Evolutionary conservation across 2,329 filamentous ascomycete species (phyloP), one percentile per base, ranked within the genome.

Genomic region (Fusarium sambucinum): DNA sequence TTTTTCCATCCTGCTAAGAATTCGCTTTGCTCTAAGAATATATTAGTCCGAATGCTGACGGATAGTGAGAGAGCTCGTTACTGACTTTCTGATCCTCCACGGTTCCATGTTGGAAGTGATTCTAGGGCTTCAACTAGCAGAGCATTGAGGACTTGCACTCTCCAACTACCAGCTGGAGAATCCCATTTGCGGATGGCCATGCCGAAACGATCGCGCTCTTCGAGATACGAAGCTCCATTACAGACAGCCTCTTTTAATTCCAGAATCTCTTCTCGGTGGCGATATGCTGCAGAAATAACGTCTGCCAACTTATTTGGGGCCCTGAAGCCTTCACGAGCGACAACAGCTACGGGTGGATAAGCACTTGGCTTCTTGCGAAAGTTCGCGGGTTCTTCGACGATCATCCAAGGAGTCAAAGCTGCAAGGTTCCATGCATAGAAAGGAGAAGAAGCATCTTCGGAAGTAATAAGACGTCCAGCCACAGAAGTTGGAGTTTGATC

Each of bases 101-200:
- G 52, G 4, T 78, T 71, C 53, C 80, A 81, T 8, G 70, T 78
- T 66, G 69, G 77, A 70, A 77, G 71, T 32, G 67, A 73, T 48
- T 82, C 77, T 73, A 85, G 78, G 10, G 89, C 82, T 55, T 94
- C 92, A 3, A 89, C 84, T 6, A 93, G 77, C 30, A 94, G 76
- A 6, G 90, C 86, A 71, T 87, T 91, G 10, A 94, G 74, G 7
- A 92, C 85, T 73, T 94, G 91, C 25, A 89, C 82, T 68, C 86
- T 86, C 93, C 93, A 96, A 55, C 88, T 86, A 13, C 84, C 83
- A 27, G 82, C 83, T 25, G 80, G 81, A 0, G 83, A 76, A 41
- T 94, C 91, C 91, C 92, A 94, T 38, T 80, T 81, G 5, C 92
- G 86, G 57, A 96, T 89, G 3, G 87, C 85, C 90, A 94, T 92